Percentiles rank a stretch among this genome's conserved stretches.
Evolutionary conservation across 805 yeast species (phyloP).

Genomic region (Jamesozyma hellenica): DNA sequence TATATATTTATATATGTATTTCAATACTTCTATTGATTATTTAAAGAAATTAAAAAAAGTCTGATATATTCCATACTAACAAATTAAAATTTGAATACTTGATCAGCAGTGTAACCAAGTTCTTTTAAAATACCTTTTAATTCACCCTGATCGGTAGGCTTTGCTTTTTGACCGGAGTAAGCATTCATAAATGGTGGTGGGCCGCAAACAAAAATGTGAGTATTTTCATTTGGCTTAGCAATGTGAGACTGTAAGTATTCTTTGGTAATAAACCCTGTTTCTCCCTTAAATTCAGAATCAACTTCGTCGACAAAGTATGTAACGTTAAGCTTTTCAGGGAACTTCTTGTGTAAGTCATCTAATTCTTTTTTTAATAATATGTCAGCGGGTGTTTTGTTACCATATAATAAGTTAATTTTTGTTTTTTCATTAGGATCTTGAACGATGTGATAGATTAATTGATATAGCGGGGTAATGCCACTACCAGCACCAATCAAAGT

Average conservation of each 20-base stretch:
- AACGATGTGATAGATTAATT: conserved; percentile 66
- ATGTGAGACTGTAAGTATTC: conserved; percentile 54
- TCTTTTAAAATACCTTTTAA: conserved; percentile 80
- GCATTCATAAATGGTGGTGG: conserved; percentile 89
- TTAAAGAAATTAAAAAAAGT: no score
- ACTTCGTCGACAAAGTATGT: conserved; percentile 67
- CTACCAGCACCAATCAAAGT: conserved; percentile 91
- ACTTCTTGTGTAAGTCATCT: conserved; percentile 42
- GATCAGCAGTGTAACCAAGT: conserved; percentile 75
- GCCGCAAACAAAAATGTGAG: conserved; percentile 84
- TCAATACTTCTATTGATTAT: no score
- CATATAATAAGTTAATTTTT: conserved; percentile 73
- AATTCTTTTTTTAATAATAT: conserved; percentile 70
- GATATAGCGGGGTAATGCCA: conserved; percentile 94
- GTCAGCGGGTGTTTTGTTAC: conserved; percentile 67
- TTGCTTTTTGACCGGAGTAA: conserved; percentile 71
- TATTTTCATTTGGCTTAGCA: conserved; percentile 57
- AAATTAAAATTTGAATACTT: conserved; percentile 74
- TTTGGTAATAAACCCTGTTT: conserved; percentile 68
- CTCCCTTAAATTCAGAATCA: conserved; percentile 38
- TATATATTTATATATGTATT: no score
- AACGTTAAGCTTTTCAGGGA: conserved; percentile 71
- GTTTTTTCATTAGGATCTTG: conserved; percentile 82
- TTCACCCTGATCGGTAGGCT: conserved; percentile 93
- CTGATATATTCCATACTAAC: no score